A percentile compares a stretch with the other conserved stretches of the same genome.
These are phyloP conservation scores for Leccinum subtestaceum DNA, from an alignment of 768 basidiomycete species.

Conservation along the genomic window DNA sequence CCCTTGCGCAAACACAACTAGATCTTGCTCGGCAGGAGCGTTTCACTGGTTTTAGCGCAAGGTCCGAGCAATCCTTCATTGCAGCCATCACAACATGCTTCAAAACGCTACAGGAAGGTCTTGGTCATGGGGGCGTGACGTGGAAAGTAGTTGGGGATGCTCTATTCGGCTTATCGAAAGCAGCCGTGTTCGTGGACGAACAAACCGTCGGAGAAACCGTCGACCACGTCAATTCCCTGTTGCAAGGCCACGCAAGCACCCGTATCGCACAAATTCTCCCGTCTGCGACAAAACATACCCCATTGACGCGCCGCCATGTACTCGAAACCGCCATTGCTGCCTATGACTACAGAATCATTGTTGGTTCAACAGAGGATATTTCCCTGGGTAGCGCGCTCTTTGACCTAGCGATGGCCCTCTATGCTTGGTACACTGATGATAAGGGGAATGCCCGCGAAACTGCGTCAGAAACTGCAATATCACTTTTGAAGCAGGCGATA, in stretches of 20 bases:
- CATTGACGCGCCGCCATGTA: slow-evolving; percentile 35
- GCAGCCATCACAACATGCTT: slow-evolving; percentile 54
- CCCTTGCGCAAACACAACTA: slow-evolving; percentile 70
- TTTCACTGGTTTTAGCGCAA: slow-evolving; percentile 63
- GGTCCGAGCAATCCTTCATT: slow-evolving; percentile 74
- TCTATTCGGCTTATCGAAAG: slow-evolving; percentile 59
- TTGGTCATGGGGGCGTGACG: slow-evolving; percentile 65
- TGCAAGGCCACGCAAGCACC: slow-evolving; percentile 40
- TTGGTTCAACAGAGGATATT: slow-evolving; percentile 51
- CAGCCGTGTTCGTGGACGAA: slow-evolving; percentile 48
- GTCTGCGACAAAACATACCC: slow-evolving; percentile 17
- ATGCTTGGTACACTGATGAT: slow-evolving; percentile 42
- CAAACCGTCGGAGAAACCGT: slow-evolving; percentile 35
- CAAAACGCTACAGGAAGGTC: slow-evolving; percentile 44
- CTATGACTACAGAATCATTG: slow-evolving; percentile 59
- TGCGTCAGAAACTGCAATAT: slow-evolving; percentile 42
- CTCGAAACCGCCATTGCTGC: slow-evolving; percentile 54
- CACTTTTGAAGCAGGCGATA: slow-evolving; percentile 68
- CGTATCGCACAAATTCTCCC: slow-evolving; percentile 43
- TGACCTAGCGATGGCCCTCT: slow-evolving; percentile 68
- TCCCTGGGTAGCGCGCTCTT: slow-evolving; percentile 61
- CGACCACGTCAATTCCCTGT: slow-evolving; percentile 34
- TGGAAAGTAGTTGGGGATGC: slow-evolving; percentile 89
- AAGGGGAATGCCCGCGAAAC: slow-evolving; percentile 16
- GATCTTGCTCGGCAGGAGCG: slow-evolving; percentile 67